Evolutionary conservation across 1,284 basidiomycete genomes (phyloP).

Genomic region (Mycena citricolor): DNA sequence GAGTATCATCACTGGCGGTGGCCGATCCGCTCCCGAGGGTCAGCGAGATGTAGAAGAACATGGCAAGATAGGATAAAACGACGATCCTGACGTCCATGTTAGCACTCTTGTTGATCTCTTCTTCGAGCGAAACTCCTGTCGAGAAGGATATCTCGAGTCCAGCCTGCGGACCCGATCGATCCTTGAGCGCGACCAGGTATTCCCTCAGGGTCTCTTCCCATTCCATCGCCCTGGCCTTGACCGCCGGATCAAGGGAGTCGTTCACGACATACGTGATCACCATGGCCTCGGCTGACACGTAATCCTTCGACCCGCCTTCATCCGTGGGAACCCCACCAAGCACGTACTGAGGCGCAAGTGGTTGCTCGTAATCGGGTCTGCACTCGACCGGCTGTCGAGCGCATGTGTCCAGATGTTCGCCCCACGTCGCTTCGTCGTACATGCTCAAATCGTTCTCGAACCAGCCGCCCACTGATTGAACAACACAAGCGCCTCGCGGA

Average conservation of each 20-base stretch:
- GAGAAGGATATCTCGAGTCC: conserved; percentile 82
- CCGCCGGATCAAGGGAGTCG: conserved; percentile 71
- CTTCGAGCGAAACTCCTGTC: conserved; percentile 90
- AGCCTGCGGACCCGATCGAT: conserved; percentile 48
- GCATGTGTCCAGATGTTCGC: conserved; percentile 65
- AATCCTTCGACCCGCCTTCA: conserved; percentile 49
- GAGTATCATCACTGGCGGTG: conserved; percentile 57
- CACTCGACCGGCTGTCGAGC: conserved; percentile 83
- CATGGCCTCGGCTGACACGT: conserved; percentile 76
- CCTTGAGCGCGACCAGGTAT: conserved; percentile 61
- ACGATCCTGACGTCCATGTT: conserved; percentile 93
- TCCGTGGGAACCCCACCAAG: conserved; percentile 77
- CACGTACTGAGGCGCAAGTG: conserved; percentile 84
- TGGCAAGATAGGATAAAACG: conserved; percentile 91
- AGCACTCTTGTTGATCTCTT: conserved; percentile 95
- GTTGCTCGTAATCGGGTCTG: conserved; percentile 91
- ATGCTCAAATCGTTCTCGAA: conserved; percentile 73
- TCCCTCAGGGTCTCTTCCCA: conserved; percentile 80
- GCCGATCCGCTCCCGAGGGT: conserved; percentile 74
- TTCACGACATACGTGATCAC: conserved; percentile 88
- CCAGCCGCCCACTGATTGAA: conserved; percentile 92
- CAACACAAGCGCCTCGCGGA: conserved; percentile 79
- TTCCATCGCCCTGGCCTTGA: conserved; percentile 74
- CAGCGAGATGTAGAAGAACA: conserved; percentile 96
- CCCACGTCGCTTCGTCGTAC: conserved; percentile 80